Conservation (phyloP, 2,329 filamentous ascomycete genomes). For the Talaromyces verruculosus region DNA sequence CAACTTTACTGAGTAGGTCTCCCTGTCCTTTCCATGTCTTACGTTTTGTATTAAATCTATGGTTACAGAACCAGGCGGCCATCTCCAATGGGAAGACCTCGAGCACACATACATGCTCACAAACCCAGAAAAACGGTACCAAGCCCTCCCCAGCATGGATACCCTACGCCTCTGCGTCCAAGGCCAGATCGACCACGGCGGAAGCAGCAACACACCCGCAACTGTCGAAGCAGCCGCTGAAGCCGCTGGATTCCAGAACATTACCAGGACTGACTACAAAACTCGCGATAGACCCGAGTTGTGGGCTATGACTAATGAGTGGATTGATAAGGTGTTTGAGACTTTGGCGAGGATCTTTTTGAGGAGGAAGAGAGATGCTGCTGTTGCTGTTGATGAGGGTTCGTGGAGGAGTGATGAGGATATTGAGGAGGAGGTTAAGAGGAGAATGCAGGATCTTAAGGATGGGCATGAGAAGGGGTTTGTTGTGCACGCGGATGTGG, state of each 20-base stretch:
- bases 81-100: constrained; percentile 33
- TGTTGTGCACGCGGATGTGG: constrained; percentile 6
- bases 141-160: background rate
- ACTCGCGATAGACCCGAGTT: constrained; percentile 16
- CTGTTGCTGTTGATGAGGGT: background rate
- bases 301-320: background rate
- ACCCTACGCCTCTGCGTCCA: background rate
- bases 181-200: constrained; percentile 1
- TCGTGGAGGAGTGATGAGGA: constrained; percentile 1
- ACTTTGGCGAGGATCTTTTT: constrained; percentile 4
- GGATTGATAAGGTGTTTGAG: constrained; percentile 2
- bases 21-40: background rate
- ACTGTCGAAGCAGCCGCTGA: background rate
- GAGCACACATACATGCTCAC: constrained; percentile 26
- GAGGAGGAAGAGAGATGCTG: background rate
- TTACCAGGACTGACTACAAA: background rate
- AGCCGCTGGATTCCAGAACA: background rate
- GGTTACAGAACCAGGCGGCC: constrained; percentile 27
- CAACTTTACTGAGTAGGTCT: constrained; percentile 30
- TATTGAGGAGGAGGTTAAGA: constrained; percentile 8
- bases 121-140: background rate
- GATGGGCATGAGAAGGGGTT: constrained; percentile 7
- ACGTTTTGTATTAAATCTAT: background rate
- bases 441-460: background rate
- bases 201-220: constrained; percentile 2